Evolutionary conservation across 139 green algal species (phyloP).

Genomic region (Pseudopediastrum boryanum): DNA sequence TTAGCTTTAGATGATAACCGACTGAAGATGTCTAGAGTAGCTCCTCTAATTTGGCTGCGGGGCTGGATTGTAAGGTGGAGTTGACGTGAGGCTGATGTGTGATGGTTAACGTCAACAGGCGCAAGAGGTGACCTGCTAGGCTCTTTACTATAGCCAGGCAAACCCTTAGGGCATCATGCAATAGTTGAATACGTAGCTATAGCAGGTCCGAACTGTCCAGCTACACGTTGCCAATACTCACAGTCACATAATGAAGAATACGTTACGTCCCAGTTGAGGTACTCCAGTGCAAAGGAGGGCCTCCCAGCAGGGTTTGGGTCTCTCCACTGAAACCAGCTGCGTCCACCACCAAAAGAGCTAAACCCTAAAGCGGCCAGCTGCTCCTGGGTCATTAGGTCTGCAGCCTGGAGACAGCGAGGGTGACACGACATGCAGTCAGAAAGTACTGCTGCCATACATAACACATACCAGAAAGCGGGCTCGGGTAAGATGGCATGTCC

Average conservation of each 20-base stretch:
- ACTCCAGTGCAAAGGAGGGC: conserved; percentile 26
- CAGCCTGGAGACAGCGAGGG: background rate
- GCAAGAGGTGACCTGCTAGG: no score
- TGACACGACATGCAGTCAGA: background rate
- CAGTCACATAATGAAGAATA: conserved; percentile 21
- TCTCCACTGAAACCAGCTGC: conserved; percentile 52
- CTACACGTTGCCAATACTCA: no score
- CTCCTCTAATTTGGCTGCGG: no score
- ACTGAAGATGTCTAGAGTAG: no score
- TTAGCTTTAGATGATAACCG: no score
- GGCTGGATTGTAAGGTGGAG: no score
- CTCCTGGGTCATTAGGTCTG: conserved; percentile 14
- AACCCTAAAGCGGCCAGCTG: conserved; percentile 26
- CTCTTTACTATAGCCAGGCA: no score
- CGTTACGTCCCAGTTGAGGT: conserved; percentile 22
- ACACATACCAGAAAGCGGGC: background rate
- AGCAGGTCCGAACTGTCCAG: no score
- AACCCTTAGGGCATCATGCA: no score
- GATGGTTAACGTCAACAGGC: no score
- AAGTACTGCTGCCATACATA: background rate
- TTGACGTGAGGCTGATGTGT: no score
- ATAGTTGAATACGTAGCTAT: no score
- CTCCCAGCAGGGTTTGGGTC: conserved; percentile 12
- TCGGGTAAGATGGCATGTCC: background rate
- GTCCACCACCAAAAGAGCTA: conserved; percentile 2